Conservation (phyloP, 805 yeast genomes). For the Maudiozyma barnettii region DNA sequence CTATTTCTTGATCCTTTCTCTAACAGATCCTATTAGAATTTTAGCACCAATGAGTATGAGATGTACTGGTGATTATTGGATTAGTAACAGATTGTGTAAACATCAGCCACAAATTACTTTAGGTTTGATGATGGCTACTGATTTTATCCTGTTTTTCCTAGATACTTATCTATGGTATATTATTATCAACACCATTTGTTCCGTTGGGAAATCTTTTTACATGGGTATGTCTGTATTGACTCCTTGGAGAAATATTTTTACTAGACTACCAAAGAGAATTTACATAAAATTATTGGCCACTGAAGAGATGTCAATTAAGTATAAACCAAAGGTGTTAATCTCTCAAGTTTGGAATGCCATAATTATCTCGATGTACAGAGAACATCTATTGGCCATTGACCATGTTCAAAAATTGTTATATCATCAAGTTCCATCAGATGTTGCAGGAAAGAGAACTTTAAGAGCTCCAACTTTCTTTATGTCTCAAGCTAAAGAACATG, state of each 20-base stretch:
- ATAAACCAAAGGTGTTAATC: conserved; percentile 94
- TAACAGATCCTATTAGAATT: conserved; percentile 90
- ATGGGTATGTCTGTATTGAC: conserved; percentile 97
- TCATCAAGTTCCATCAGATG: conserved; percentile 96
- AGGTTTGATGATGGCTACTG: conserved; percentile 89
- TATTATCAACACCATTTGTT: conserved; percentile 84
- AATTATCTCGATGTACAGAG: conserved; percentile 98
- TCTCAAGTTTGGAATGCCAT: conserved; percentile 99
- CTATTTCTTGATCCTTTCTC: conserved; percentile 76
- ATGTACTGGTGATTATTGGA: conserved; percentile 93
- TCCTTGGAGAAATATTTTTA: conserved; percentile 98
- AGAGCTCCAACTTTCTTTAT: conserved; percentile 98
- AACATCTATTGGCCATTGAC: conserved; percentile 93
- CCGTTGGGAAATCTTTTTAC: conserved; percentile 95
- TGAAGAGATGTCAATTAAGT: conserved; percentile 96
- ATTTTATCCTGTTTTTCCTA: conserved; percentile 88
- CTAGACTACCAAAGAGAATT: conserved; percentile 96
- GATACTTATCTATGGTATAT: conserved; percentile 99
- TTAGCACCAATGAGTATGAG: conserved; percentile 80
- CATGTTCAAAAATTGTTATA: conserved; percentile 95
- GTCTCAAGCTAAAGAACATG: conserved; percentile 82
- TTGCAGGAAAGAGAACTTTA: conserved; percentile 94
- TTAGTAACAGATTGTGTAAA: conserved; percentile 57
- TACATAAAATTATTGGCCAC: conserved; percentile 95
- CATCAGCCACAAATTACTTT: conserved; percentile 83